Evolutionary conservation across 345 rosid genomes (phyloP), one percentile per base, ranked within the genome.

Genomic region (Aethionema arabicum): DNA sequence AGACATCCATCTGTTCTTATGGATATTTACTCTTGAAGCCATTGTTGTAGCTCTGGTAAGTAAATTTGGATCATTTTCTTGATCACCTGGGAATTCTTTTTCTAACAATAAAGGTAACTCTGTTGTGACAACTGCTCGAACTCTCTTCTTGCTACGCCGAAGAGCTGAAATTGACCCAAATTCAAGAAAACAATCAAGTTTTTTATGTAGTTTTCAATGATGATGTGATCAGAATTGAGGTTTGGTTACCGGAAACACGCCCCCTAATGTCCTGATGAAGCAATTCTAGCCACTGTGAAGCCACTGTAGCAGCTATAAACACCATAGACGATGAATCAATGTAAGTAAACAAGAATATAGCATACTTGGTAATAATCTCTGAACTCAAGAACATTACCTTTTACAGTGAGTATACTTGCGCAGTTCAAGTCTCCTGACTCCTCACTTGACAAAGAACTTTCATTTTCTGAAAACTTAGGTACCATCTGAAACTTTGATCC

Each of bases 201-300:
- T 5, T 21, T 21, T 21, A n/a, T 37, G 47, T 50, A 55, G 52
- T 56, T 33, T 54, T 48, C 29, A 21, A 12, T 27, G 45, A 16
- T 38, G 52, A 29, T 44, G 4, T 44, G 52, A 52, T 44, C 42
- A 31, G 6, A 36, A 41, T 40, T 39, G 41, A 37, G 40, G 30
- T 31, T 42, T 31, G 37, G 50, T 45, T 73, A 90, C 99, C 99
- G 6, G 85, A 76, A 61, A 93, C 79, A 38, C 97, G 90, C 67
- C 96, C 91, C 76, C 76, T 90, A 44, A 90, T 76, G 78, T 93
- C 96, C 72, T 90, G 97, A 44, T 86, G 85, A 66, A 93, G 85
- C 77, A 85, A 80, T 37, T 93, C 92, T 75, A 93, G 56, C 99
- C 99, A 93, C 40, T 90, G 96, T 45, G 97, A 84, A 70, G 97